Base-by-base conservation (phyloP, 169 alveolate genomes). In the Cytauxzoon felis region DNA sequence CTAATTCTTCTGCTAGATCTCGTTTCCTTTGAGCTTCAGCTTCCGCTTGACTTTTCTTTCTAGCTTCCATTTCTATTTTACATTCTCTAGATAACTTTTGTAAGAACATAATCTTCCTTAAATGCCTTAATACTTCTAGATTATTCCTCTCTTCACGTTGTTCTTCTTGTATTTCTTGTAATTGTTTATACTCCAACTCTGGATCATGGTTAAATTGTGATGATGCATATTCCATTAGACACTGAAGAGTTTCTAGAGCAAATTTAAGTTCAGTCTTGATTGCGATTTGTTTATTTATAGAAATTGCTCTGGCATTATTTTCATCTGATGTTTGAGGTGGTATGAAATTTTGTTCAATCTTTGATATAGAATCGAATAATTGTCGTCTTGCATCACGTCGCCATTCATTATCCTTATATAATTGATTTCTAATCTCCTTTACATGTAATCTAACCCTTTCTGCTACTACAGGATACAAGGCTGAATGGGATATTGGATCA, bases 301-400 rank as follows among this genome's bases (percentile, higher is more conserved):
- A 16, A 5, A 42, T 4, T 13, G 84, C 78, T 18, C 84, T 26
- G 13, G 40, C 23, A 2, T 53, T 72, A 19, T 40, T 19, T 41
- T 73, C 84, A 30, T 73, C 60, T 29, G 32, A 18, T 11, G 84
- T 59, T 23, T 73, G 66, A 24, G 84, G 84, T 2, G 62, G 69
- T 13, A 73, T 38, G 54, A 63, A 73, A 24, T 21, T 36, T 21
- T 21, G 16, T 13, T 32, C 56, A 9, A 36, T 18, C 16, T 62
- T 41, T 16, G 43, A 26, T 34, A 73, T 30, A 16, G 30, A 30
- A 34, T 29, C 16, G 57, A 73, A 73, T 19, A 73, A 64, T n/a
- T 27, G 43, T 19, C 78, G 65, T 0, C 84, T 18, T 2, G 59
- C 3, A 11, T n/a, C 16, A 11, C 78, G 45, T 38, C 6, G 8